Evolutionary conservation across 257 asterid species (phyloP).

Genomic region (Solanum paucissectum): DNA sequence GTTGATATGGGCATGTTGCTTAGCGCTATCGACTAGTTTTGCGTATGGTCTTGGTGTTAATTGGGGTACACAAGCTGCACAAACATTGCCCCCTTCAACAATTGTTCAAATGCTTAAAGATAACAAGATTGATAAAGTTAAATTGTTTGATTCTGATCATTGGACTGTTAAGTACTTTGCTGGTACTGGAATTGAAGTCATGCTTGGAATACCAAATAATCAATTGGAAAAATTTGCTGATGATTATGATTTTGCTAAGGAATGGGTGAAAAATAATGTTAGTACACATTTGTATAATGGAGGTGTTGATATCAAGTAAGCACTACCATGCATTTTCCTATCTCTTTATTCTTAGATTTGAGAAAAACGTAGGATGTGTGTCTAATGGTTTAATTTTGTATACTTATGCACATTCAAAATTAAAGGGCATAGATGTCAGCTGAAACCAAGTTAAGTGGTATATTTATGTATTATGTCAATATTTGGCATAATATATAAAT

Average conservation of each 20-base stretch:
- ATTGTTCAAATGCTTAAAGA: slow-evolving; percentile 49
- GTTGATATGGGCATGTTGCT: background rate
- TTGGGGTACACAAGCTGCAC: slow-evolving; percentile 68
- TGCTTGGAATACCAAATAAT: slow-evolving; percentile 75
- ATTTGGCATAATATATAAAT: background rate
- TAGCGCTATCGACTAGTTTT: background rate
- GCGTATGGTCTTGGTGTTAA: slow-evolving; percentile 47
- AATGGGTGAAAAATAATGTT: slow-evolving; percentile 57
- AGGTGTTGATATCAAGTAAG: slow-evolving; percentile 61
- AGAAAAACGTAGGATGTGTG: too few species aligned
- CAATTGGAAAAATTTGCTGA: slow-evolving; percentile 28
- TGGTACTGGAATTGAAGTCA: slow-evolving; percentile 61
- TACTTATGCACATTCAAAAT: too few species aligned
- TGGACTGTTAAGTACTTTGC: slow-evolving; percentile 41
- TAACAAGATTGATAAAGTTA: slow-evolving; percentile 36
- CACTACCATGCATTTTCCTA: background rate
- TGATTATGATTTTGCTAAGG: slow-evolving; percentile 38
- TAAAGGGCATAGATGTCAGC: background rate
- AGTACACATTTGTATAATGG: slow-evolving; percentile 32
- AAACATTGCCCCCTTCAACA: slow-evolving; percentile 23
- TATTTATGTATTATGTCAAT: background rate
- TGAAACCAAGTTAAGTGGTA: background rate
- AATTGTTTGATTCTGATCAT: slow-evolving; percentile 52
- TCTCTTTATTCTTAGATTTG: background rate
- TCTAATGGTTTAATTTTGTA: too few species aligned